Evolutionary conservation across 2,329 filamentous ascomycete species (phyloP).

Genomic region (Cladosporium sp.): DNA sequence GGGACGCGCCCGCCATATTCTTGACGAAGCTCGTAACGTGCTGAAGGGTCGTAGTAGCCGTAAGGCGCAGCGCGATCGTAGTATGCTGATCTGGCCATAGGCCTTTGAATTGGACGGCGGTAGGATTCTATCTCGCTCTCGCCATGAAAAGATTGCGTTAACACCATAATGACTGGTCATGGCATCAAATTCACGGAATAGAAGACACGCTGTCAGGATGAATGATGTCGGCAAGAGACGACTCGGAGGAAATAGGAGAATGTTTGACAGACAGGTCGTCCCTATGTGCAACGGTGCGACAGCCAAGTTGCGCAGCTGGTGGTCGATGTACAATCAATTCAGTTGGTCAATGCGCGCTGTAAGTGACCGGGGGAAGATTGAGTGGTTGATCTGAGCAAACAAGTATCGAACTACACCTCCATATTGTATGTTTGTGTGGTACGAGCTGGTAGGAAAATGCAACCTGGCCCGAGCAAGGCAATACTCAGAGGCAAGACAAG

Average conservation of each 20-base stretch:
- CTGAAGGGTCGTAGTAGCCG: constrained; percentile 20
- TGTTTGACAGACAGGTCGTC: not conserved
- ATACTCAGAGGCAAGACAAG: not conserved
- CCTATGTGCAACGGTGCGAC: not conserved
- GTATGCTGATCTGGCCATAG: constrained; percentile 19
- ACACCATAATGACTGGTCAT: constrained; percentile 24
- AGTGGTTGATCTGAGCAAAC: constrained; percentile 2
- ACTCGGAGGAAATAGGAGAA: not conserved
- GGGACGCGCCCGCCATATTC: constrained; percentile 21
- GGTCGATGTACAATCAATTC: not conserved
- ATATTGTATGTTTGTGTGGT: constrained; percentile 6
- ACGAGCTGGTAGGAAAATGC: not conserved
- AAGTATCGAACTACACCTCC: not conserved
- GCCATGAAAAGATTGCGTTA: constrained; percentile 28
- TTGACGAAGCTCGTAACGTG: constrained; percentile 21
- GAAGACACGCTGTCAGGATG: not conserved
- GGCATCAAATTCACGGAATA: constrained; percentile 14
- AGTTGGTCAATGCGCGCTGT: not conserved
- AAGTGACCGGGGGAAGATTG: not conserved
- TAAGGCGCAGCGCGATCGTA: constrained; percentile 26
- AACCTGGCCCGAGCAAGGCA: not conserved
- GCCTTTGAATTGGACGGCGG: constrained; percentile 13
- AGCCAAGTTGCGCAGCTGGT: not conserved
- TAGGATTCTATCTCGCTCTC: constrained; percentile 23
- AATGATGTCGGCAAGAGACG: not conserved